Percentiles rank a stretch among this genome's conserved stretches.
phyloP scores from a whole-genome alignment of 2,329 filamentous ascomycete species.

The Lachnellula arida region DNA sequence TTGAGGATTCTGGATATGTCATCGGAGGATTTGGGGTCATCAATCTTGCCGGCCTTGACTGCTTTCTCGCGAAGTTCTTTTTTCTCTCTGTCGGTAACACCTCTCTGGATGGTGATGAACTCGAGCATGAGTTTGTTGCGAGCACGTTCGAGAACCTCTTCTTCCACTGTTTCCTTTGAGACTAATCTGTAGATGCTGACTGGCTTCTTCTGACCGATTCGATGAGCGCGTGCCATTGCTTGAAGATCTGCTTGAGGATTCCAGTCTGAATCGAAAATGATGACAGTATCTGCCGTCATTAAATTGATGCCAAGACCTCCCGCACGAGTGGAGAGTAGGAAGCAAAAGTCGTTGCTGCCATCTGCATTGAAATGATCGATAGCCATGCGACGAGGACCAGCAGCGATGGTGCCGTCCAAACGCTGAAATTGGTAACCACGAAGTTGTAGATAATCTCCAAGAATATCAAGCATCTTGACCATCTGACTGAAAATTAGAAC shows the following conservation, averaged over 20 bases:
- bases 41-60: constrained; percentile 70
- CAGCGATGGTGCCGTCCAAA: constrained; percentile 89
- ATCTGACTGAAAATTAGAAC: constrained; percentile 99
- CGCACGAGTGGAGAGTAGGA: constrained; percentile 88
- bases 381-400: constrained; percentile 80
- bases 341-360: constrained; percentile 92
- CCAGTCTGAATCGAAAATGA: constrained; percentile 98
- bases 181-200: constrained; percentile 96
- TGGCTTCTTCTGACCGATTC: constrained; percentile 93
- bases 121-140: constrained; percentile 97
- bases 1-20: constrained; percentile 97
- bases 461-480: constrained; percentile 97
- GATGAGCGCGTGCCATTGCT: constrained; percentile 96
- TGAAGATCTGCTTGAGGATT: constrained; percentile 97
- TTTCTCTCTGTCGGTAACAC: constrained; percentile 89
- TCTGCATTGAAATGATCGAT: constrained; percentile 99
- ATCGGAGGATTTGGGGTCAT: constrained; percentile 84
- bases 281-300: constrained; percentile 97
- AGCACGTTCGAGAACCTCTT: constrained; percentile 92
- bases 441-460: constrained; percentile 88
- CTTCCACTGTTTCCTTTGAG: constrained; percentile 96
- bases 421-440: constrained; percentile 95
- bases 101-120: constrained; percentile 94
- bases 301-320: constrained; percentile 98
- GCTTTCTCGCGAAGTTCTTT: constrained; percentile 72